phyloP scores from a whole-genome alignment of 306 rosid species.

The Clitoria ternatea region DNA sequence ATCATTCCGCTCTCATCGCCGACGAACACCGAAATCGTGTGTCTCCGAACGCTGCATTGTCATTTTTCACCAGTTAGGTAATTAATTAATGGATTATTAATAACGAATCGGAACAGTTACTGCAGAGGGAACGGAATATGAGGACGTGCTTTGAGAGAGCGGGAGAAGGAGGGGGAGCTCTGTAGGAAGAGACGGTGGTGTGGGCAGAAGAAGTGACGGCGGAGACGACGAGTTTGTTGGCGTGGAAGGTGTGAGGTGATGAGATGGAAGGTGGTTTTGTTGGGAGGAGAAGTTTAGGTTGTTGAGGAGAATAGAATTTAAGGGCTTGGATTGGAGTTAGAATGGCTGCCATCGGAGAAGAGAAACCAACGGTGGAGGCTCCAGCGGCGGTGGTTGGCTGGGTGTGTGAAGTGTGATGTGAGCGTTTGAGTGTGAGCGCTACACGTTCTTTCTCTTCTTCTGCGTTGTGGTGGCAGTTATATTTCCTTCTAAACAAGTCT shows the following conservation, averaged over 20 bases:
- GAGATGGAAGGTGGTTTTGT: conserved; percentile 16
- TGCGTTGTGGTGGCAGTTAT: not conserved
- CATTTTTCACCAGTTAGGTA: too few relatives aligned
- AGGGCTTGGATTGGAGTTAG: conserved; percentile 19
- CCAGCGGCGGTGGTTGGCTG: not conserved
- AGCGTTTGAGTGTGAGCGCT: not conserved
- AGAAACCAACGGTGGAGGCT: not conserved
- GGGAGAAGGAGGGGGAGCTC: conserved; percentile 35
- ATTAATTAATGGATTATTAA: not conserved
- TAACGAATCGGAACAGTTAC: not conserved
- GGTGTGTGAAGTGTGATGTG: too few relatives aligned
- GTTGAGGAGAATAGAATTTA: not conserved
- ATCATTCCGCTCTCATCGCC: conserved; percentile 92
- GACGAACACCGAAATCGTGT: conserved; percentile 78
- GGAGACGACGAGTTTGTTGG: conserved; percentile 38
- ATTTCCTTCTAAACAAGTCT: not conserved
- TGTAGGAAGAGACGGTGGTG: conserved; percentile 21
- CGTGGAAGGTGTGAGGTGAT: not conserved
- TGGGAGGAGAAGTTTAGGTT: not conserved
- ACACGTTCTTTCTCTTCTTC: not conserved
- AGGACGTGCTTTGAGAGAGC: conserved; percentile 37
- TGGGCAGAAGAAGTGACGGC: conserved; percentile 19
- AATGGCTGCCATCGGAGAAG: conserved; percentile 40
- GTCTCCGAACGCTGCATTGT: conserved; percentile 53
- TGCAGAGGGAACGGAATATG: not conserved